A percentile compares a stretch with the other conserved stretches of the same genome.
Conservation (phyloP, 108 stramenopile species). For the Aureococcus anophagefferens region DNA sequence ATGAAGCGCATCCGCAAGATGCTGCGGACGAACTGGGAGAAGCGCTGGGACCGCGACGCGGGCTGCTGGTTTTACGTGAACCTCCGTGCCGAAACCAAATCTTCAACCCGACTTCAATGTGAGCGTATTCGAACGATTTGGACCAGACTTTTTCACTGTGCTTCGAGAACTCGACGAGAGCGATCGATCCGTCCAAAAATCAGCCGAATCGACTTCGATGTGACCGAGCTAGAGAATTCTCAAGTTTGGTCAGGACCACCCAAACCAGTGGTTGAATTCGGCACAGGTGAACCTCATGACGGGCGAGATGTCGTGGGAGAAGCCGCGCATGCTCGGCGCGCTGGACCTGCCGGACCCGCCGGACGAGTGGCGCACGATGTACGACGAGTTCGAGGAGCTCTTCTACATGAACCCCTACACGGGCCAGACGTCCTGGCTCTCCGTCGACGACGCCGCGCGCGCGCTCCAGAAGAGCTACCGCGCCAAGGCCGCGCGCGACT, state of each 20-base stretch:
- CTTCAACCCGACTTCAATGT: too few species aligned
- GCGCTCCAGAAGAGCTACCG: slow-evolving; percentile 30
- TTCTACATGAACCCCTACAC: slow-evolving; percentile 25
- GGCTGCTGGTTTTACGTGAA: slow-evolving; percentile 34
- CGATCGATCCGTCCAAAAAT: too few species aligned
- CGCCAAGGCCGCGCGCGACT: slow-evolving; percentile 33
- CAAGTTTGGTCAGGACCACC: too few species aligned
- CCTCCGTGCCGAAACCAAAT: too few species aligned
- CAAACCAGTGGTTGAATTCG: too few species aligned
- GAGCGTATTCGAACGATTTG: too few species aligned
- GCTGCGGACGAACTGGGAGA: slow-evolving; percentile 26
- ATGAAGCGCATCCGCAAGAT: slow-evolving; percentile 10
- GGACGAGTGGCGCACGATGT: slow-evolving; percentile 37
- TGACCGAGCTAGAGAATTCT: too few species aligned
- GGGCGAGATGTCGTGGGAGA: slow-evolving; percentile 31
- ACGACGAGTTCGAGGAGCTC: slow-evolving; percentile 7
- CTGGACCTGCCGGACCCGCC: slow-evolving; percentile 35
- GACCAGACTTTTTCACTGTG: too few species aligned
- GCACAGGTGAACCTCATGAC: slow-evolving; percentile 22
- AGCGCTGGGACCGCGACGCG: slow-evolving; percentile 37
- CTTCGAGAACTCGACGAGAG: too few species aligned
- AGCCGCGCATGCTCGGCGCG: slow-evolving; percentile 36
- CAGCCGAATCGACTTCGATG: too few species aligned
- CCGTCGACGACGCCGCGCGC: slow-evolving; percentile 41
- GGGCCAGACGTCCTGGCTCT: slow-evolving; percentile 45